A percentile compares a stretch with the other conserved stretches of the same genome.
Conservation (phyloP, 352 stramenopile species). For the Hyphochytrium catenoides region DNA sequence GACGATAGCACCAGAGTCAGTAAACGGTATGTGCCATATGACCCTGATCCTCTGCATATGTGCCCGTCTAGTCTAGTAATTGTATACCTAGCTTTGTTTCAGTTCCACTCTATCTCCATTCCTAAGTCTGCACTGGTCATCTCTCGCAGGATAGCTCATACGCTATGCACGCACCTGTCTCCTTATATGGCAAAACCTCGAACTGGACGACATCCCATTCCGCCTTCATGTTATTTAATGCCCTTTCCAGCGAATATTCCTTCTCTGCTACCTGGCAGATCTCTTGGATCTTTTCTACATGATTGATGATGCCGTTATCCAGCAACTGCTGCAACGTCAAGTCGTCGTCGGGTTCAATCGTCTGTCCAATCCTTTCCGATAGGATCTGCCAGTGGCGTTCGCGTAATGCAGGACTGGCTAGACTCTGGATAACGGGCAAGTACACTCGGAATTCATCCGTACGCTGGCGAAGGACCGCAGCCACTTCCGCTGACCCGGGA, state of each 20-base stretch:
- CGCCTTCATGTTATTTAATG: constrained; percentile 70
- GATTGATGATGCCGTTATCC: constrained; percentile 45
- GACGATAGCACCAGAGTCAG: not conserved
- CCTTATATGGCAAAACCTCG: constrained; percentile 69
- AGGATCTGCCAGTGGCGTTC: constrained; percentile 73
- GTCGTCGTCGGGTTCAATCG: constrained; percentile 53
- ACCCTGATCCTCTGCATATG: not conserved
- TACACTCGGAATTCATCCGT: constrained; percentile 75
- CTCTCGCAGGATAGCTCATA: not conserved
- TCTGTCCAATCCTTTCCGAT: constrained; percentile 62
- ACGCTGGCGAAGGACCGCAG: constrained; percentile 54
- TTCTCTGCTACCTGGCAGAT: constrained; percentile 77
- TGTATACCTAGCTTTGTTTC: too few relatives aligned
- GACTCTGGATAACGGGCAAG: constrained; percentile 68
- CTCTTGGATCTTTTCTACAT: constrained; percentile 71
- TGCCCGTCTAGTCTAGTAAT: not conserved
- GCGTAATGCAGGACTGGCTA: constrained; percentile 71
- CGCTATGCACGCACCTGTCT: constrained; percentile 34
- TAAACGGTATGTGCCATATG: not conserved
- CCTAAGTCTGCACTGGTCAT: not conserved
- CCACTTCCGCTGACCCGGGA: constrained; percentile 59
- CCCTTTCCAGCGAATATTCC: constrained; percentile 79
- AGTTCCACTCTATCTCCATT: too few relatives aligned
- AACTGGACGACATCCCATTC: constrained; percentile 85
- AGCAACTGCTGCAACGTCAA: constrained; percentile 48